phyloP scores from a whole-genome alignment of 306 rosid species.

The Prunus padus region DNA sequence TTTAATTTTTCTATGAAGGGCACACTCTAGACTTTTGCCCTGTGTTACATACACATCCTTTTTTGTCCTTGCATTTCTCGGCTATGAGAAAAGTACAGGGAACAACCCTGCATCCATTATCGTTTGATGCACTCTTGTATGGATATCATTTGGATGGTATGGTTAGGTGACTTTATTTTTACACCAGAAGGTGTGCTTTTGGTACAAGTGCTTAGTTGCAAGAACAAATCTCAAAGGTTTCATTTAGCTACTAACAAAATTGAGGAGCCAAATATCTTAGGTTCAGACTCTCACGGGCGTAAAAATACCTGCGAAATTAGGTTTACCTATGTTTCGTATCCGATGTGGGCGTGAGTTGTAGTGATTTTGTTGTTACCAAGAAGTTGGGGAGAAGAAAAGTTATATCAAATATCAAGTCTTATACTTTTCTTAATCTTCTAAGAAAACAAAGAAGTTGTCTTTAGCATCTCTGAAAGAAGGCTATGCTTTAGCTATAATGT shows the following conservation, averaged over 20 bases:
- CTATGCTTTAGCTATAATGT: too few species aligned
- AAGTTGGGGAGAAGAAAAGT: not conserved
- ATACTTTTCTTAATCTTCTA: too few species aligned
- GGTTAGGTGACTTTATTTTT: not conserved
- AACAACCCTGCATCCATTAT: slow-evolving; percentile 19
- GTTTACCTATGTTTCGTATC: not conserved
- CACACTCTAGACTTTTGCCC: too few species aligned
- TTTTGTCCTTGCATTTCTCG: slow-evolving; percentile 11
- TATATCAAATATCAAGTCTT: not conserved
- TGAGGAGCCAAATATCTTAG: not conserved
- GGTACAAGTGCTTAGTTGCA: not conserved
- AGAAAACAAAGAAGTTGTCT: too few species aligned
- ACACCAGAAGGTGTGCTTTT: not conserved
- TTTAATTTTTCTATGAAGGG: too few species aligned
- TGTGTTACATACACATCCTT: not conserved
- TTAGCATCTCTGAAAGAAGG: too few species aligned
- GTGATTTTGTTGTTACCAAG: too few species aligned
- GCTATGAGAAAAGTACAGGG: slow-evolving; percentile 8
- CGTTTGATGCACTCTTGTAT: not conserved
- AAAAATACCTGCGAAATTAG: not conserved
- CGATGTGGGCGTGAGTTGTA: not conserved
- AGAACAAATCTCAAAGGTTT: not conserved
- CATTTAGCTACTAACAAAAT: not conserved
- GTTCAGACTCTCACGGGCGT: not conserved
- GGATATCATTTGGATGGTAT: not conserved